phyloP scores from a whole-genome alignment of 495 filamentous ascomycete genomes.

The Parathielavia hyrcaniae region DNA sequence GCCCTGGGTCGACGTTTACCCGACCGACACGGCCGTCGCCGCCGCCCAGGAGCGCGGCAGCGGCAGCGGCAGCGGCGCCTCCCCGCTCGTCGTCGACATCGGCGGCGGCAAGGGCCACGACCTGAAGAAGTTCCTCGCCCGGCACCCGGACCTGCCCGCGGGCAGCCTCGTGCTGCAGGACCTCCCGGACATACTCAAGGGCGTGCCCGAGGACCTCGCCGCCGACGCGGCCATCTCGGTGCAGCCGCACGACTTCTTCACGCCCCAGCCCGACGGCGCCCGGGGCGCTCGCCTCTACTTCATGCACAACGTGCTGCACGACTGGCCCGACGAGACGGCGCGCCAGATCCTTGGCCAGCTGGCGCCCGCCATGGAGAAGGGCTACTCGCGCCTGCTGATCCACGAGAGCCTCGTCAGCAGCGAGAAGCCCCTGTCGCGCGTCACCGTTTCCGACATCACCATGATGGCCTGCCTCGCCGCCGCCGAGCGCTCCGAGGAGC shows the following conservation, averaged over 20 bases:
- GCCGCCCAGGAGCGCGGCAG: slow-evolving; percentile 12
- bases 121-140: slow-evolving; percentile 33
- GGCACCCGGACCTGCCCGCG: slow-evolving; percentile 28
- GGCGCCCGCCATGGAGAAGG: slow-evolving; percentile 40
- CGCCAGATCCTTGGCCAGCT: slow-evolving; percentile 36
- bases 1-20: slow-evolving; percentile 28
- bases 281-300: slow-evolving; percentile 41
- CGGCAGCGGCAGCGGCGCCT: slow-evolving; percentile 25
- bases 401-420: slow-evolving; percentile 50
- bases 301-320: slow-evolving; percentile 44
- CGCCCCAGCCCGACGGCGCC: slow-evolving; percentile 32
- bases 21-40: slow-evolving; percentile 11
- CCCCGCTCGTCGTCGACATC: slow-evolving; percentile 43
- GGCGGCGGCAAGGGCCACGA: slow-evolving; percentile 44
- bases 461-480: slow-evolving; percentile 32
- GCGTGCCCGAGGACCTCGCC: not conserved
- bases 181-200: slow-evolving; percentile 35
- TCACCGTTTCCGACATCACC: slow-evolving; percentile 37
- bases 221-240: slow-evolving; percentile 26
- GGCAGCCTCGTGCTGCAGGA: slow-evolving; percentile 45
- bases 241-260: slow-evolving; percentile 40
- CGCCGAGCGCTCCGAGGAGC: slow-evolving; percentile 30
- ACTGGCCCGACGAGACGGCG: slow-evolving; percentile 44
- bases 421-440: slow-evolving; percentile 38
- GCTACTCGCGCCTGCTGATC: slow-evolving; percentile 46